Base-by-base conservation (phyloP, 176 grass and related monocot genomes). In the Rhynchospora pubera region DNA sequence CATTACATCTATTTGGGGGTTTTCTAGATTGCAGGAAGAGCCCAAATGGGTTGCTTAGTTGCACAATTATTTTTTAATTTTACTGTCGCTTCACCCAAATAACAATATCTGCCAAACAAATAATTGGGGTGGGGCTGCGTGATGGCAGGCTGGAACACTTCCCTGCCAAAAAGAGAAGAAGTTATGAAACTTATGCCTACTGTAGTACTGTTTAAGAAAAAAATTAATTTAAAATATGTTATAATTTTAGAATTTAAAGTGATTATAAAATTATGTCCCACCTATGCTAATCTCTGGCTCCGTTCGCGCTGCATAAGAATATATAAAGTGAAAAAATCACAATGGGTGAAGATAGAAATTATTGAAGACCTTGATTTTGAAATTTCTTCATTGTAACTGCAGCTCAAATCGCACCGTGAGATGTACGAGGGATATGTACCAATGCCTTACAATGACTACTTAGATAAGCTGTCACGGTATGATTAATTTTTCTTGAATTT, bases 361-460 rank as follows among this genome's bases (percentile, higher is more conserved):
- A 74, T 15, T 1, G 9, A 76, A 5, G 47, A 28, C 22, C 13
- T 30, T 28, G 5, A 56, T 55, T 30, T 76, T 55, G n/a, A 55
- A 24, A 65, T 62, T 34, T 55, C 2, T 81, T 65, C 82, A 68
- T 47, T 60, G 47, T 56, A 13, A 18, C 84, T 91, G 62, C 96
- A 99, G 96, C 92, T 99, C 23, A 67, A 87, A 86, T 86, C 87
- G 79, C 90, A 93, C 79, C 89, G 86, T 53, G 87, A 93, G n/a
- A 90, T 84, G 58, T 99, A 99, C 7, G 89, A 95, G 32, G 96
- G 91, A 76, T 99, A 99, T 9, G 92, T 99, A 73, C 96, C 96
- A 30, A 99, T 99, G 96, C 68, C 86, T 65, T 99, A 99, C 55
- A 81, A 89, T 84, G 89, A 99, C 56, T 99, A 99, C 64, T 80